phyloP scores from a whole-genome alignment of 2,329 filamentous ascomycete species.

The Ascochyta pisi region DNA sequence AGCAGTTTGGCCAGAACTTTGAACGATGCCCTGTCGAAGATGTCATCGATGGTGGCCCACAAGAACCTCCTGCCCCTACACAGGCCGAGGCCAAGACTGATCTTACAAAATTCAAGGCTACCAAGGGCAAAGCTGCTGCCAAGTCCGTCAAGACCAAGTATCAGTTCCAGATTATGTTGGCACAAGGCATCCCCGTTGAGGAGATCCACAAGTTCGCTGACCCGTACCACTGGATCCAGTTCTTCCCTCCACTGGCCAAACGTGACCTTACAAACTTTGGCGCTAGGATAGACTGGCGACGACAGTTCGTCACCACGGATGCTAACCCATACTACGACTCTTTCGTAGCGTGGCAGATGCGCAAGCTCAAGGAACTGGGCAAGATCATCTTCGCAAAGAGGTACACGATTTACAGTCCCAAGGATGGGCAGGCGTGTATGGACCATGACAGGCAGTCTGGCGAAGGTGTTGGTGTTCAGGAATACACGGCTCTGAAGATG shows the following conservation, averaged over 20 bases:
- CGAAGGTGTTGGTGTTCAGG: slow-evolving; percentile 83
- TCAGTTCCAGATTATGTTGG: slow-evolving; percentile 93
- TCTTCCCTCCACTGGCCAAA: slow-evolving; percentile 84
- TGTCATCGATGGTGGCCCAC: slow-evolving; percentile 55
- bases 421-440: slow-evolving; percentile 87
- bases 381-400: slow-evolving; percentile 95
- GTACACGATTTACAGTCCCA: slow-evolving; percentile 89
- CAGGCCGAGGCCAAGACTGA: slow-evolving; percentile 75
- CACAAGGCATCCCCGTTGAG: slow-evolving; percentile 82
- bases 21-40: slow-evolving; percentile 66
- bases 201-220: slow-evolving; percentile 96
- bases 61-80: slow-evolving; percentile 63
- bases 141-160: slow-evolving; percentile 96
- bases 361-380: slow-evolving; percentile 81
- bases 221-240: slow-evolving; percentile 87
- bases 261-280: slow-evolving; percentile 84
- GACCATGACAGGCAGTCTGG: slow-evolving; percentile 84
- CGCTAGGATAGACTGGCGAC: slow-evolving; percentile 88
- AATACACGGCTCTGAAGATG: slow-evolving; percentile 92
- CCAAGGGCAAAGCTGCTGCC: slow-evolving; percentile 82
- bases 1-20: slow-evolving; percentile 87
- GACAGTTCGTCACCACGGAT: slow-evolving; percentile 92
- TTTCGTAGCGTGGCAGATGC: slow-evolving; percentile 98
- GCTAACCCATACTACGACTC: slow-evolving; percentile 96
- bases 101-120: slow-evolving; percentile 81